Conservation (phyloP, 148 eudicot genomes). For the Silene uniflora region DNA sequence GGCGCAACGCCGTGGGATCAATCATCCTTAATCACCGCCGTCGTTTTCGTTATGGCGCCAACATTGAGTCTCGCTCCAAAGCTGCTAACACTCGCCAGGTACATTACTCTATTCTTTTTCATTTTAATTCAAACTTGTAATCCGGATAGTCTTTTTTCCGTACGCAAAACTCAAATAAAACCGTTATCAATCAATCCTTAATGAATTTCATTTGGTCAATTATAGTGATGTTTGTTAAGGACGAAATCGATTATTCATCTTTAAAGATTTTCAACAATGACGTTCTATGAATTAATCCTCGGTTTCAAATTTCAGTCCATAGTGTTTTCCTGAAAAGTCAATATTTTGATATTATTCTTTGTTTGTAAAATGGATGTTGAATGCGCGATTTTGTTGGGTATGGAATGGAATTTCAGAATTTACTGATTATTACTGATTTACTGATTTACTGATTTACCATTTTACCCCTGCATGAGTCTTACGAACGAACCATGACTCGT, state of each 20-base stretch:
- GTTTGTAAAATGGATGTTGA: neutral
- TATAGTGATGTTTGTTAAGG: neutral
- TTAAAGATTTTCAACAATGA: neutral
- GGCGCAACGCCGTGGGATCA: conserved; percentile 51
- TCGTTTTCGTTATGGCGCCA: conserved; percentile 52
- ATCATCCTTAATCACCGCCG: conserved; percentile 48
- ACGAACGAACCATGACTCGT: too few species aligned
- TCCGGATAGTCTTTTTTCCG: too few species aligned
- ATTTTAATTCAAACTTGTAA: too few species aligned
- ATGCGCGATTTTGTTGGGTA: too few species aligned
- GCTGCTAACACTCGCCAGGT: conserved; percentile 46
- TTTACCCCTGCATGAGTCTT: neutral
- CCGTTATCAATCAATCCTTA: neutral
- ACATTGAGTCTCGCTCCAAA: conserved; percentile 44
- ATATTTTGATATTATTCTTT: neutral
- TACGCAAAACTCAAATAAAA: neutral
- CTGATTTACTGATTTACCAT: too few species aligned
- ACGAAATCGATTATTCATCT: too few species aligned
- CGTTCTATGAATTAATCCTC: neutral
- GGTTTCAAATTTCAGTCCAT: too few species aligned
- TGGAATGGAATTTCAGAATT: too few species aligned
- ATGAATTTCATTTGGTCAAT: neutral
- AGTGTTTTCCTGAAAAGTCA: neutral
- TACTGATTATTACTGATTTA: too few species aligned
- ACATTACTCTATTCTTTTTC: neutral